These are phyloP conservation scores for Neurospora sp. DNA, from an alignment of 495 filamentous ascomycete species.

Conservation along the genomic window DNA sequence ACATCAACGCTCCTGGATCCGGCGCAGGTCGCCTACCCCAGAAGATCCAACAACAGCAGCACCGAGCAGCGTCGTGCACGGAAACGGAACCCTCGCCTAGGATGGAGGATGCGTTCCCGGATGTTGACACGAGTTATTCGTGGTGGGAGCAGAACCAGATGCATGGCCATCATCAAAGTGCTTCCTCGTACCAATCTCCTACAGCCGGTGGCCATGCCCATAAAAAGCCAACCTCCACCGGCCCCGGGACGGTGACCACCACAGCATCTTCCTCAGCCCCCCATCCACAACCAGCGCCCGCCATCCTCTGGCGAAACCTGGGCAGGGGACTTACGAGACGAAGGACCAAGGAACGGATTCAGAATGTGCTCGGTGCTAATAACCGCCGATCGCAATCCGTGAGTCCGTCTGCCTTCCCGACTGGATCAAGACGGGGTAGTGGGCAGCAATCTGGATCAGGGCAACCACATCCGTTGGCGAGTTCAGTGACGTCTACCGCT, in stretches of 20 bases:
- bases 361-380: background rate
- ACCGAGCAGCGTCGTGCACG: conserved; percentile 25
- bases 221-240: background rate
- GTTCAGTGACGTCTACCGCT: background rate
- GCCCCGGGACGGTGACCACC: background rate
- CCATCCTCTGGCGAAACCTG: background rate
- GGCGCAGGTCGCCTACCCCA: conserved; percentile 2
- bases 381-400: background rate
- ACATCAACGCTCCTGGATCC: conserved; percentile 11
- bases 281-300: background rate
- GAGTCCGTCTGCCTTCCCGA: background rate
- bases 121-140: conserved; percentile 31
- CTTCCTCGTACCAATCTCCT: background rate
- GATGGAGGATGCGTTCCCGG: conserved; percentile 17
- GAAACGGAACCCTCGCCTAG: conserved; percentile 37
- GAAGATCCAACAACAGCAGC: background rate
- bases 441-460: background rate
- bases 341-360: background rate
- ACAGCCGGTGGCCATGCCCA: background rate
- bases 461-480: background rate
- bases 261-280: background rate
- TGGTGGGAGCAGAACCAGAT: conserved; percentile 18
- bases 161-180: background rate
- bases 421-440: background rate
- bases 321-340: background rate